These are phyloP conservation scores for Helichrysum umbraculigerum DNA, from an alignment of 129 eudicot genomes.

Conservation along the genomic window DNA sequence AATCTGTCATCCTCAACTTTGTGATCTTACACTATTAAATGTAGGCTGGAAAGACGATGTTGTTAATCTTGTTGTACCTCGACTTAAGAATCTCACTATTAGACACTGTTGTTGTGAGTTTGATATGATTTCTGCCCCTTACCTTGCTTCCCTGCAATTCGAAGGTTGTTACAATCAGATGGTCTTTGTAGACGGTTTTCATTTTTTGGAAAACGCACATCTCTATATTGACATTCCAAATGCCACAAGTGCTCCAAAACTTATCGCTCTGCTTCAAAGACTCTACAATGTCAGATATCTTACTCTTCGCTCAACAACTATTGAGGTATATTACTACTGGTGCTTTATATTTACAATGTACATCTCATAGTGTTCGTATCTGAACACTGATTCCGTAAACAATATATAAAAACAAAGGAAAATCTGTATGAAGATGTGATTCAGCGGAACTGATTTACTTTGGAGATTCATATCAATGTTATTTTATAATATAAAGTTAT, in stretches of 20 bases:
- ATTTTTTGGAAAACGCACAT: constrained; percentile 16
- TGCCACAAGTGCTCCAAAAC: neutral
- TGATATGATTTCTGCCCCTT: constrained; percentile 10
- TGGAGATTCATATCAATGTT: too few relatives aligned
- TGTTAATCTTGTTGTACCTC: constrained; percentile 16
- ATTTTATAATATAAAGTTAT: too few relatives aligned
- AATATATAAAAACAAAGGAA: too few relatives aligned
- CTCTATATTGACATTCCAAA: neutral
- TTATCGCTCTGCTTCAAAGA: constrained; percentile 2
- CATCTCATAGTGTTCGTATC: too few relatives aligned
- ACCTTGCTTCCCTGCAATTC: neutral
- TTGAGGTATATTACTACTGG: neutral
- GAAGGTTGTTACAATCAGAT: too few relatives aligned
- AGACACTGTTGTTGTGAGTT: neutral
- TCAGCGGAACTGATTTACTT: too few relatives aligned
- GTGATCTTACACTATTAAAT: neutral
- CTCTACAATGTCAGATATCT: constrained; percentile 8
- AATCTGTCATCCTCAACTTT: constrained; percentile 1
- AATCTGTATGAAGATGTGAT: too few relatives aligned
- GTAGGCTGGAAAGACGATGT: neutral
- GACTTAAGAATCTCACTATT: constrained; percentile 21
- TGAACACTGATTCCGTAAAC: too few relatives aligned
- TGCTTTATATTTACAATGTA: neutral
- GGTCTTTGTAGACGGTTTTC: neutral
- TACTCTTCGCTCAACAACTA: neutral